Evolutionary conservation across 2,329 filamentous ascomycete species (phyloP).

Genomic region (Hypoxylon sp.): DNA sequence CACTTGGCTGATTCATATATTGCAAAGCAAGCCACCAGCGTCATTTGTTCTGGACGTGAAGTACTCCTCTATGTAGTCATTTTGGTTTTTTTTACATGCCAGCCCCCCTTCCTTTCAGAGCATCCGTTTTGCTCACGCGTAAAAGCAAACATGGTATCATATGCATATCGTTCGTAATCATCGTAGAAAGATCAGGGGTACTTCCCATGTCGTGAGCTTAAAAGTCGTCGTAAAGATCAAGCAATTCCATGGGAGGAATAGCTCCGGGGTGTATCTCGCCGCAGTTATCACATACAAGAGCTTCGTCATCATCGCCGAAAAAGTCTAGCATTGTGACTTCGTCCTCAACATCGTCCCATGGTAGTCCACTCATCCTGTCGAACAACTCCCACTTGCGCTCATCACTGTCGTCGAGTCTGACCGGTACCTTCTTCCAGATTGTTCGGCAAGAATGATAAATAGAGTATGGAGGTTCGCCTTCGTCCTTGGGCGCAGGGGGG

Average conservation of each 20-base stretch:
- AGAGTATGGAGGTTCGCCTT: constrained; percentile 61
- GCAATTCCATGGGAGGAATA: constrained; percentile 49
- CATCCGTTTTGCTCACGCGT: constrained; percentile 17
- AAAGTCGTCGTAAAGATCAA: constrained; percentile 51
- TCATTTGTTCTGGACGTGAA: not conserved
- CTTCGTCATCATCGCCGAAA: constrained; percentile 48
- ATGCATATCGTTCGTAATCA: constrained; percentile 45
- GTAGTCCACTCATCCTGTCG: constrained; percentile 54
- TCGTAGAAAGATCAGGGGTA: constrained; percentile 34
- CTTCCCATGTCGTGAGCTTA: constrained; percentile 19
- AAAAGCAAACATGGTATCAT: constrained; percentile 48
- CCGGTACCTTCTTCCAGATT: constrained; percentile 67
- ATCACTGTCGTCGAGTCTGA: constrained; percentile 56
- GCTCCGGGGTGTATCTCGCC: constrained; percentile 53
- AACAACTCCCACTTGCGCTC: constrained; percentile 67
- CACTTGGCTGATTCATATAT: constrained; percentile 9
- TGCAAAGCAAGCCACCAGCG: constrained; percentile 15
- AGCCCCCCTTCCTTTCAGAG: constrained; percentile 24
- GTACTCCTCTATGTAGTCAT: constrained; percentile 9
- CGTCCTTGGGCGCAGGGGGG: constrained; percentile 60
- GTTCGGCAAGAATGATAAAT: constrained; percentile 60
- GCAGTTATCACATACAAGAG: constrained; percentile 53
- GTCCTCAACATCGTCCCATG: constrained; percentile 53
- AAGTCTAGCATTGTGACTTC: constrained; percentile 52
- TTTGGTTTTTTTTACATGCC: constrained; percentile 11